phyloP scores from a whole-genome alignment of 164 flowering plant species.

The Piper betle region DNA sequence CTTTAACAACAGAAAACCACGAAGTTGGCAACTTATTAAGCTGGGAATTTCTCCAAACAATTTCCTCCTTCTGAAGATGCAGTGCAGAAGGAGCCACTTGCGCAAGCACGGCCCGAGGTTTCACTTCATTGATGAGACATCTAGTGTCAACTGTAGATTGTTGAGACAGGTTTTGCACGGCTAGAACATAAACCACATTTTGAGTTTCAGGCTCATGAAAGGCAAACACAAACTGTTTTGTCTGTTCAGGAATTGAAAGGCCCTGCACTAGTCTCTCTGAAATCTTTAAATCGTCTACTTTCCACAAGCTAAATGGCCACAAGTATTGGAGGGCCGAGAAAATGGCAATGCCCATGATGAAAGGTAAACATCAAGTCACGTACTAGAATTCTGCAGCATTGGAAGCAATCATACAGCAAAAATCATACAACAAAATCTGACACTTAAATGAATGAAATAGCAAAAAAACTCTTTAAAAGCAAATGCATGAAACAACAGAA shows the following conservation, averaged over 20 bases:
- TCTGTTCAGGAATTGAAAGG: conserved; percentile 52
- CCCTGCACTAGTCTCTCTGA: conserved; percentile 40
- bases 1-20: conserved; percentile 43
- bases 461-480: no score
- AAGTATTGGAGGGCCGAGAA: conserved; percentile 26
- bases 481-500: no score
- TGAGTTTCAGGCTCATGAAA: conserved; percentile 42
- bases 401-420: background rate
- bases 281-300: conserved; percentile 38
- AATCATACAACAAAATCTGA: no score
- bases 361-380: background rate
- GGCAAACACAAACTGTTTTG: conserved; percentile 69
- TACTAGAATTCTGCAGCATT: background rate
- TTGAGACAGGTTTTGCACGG: conserved; percentile 74
- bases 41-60: background rate
- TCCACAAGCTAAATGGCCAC: conserved; percentile 55
- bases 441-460: no score
- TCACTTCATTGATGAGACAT: conserved; percentile 42
- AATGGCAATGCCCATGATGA: conserved; percentile 8
- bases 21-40: conserved; percentile 46
- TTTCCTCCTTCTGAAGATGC: conserved; percentile 11
- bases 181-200: conserved; percentile 53
- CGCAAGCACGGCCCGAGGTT: conserved; percentile 68
- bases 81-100: conserved; percentile 30
- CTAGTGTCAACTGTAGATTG: conserved; percentile 62